Conservation (phyloP, 2,329 filamentous ascomycete genomes). For the Lachnellula suecica region DNA sequence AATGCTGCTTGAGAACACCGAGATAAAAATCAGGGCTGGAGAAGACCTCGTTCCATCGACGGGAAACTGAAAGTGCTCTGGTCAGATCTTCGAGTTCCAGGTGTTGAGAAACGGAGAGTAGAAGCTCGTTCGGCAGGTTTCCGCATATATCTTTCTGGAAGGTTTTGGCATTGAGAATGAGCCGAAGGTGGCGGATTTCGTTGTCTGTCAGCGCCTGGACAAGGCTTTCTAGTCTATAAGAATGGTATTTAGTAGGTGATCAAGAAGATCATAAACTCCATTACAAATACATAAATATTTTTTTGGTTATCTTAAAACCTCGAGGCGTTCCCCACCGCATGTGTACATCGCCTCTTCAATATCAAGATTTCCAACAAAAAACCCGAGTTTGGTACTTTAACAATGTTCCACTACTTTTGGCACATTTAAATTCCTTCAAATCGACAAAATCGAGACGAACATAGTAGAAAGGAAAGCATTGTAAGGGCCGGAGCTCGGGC, state of each 20-base stretch:
- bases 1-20: slow-evolving; percentile 5
- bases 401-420: too few relatives aligned
- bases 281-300: too few relatives aligned
- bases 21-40: slow-evolving; percentile 15
- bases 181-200: slow-evolving; percentile 18
- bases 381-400: too few relatives aligned
- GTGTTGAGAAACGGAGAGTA: slow-evolving; percentile 15
- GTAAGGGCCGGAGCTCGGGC: neutral
- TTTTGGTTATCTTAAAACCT: too few relatives aligned
- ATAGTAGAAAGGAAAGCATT: neutral
- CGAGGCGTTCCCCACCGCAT: too few relatives aligned
- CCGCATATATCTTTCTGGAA: slow-evolving; percentile 15
- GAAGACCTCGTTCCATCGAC: slow-evolving; percentile 22
- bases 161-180: slow-evolving; percentile 12
- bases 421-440: too few relatives aligned
- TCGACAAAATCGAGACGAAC: too few relatives aligned
- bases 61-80: slow-evolving; percentile 21
- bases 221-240: slow-evolving; percentile 19
- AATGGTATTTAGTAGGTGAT: neutral
- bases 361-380: too few relatives aligned
- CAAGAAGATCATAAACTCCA: too few relatives aligned
- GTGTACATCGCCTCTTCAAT: too few relatives aligned
- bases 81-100: slow-evolving; percentile 26
- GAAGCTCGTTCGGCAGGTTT: slow-evolving; percentile 22
- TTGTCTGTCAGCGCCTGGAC: slow-evolving; percentile 9